Conservation (phyloP, 2,329 filamentous ascomycete species). For the Colletotrichum trifolii region DNA sequence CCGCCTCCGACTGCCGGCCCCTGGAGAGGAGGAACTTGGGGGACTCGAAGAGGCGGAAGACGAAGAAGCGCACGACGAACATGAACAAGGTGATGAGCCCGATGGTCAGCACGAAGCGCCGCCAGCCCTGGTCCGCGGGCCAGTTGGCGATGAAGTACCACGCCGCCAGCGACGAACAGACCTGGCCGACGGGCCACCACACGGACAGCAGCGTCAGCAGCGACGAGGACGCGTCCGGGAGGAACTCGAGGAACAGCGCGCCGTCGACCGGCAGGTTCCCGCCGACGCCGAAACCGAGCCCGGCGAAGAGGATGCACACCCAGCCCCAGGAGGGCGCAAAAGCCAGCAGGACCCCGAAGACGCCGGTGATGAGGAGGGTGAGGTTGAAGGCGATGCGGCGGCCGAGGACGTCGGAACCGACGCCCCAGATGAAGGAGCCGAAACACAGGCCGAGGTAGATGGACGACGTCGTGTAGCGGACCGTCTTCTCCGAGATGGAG, state of each 20-base stretch:
- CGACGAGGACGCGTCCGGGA: slow-evolving; percentile 79
- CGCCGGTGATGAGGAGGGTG: slow-evolving; percentile 78
- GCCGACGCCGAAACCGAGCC: slow-evolving; percentile 75
- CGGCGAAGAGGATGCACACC: slow-evolving; percentile 69
- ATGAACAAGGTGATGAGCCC: slow-evolving; percentile 80
- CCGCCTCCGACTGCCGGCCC: slow-evolving; percentile 82
- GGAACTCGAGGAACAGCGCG: slow-evolving; percentile 84
- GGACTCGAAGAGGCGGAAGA: slow-evolving; percentile 86
- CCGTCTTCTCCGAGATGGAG: slow-evolving; percentile 73
- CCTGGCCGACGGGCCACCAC: slow-evolving; percentile 88
- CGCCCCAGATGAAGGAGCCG: slow-evolving; percentile 84
- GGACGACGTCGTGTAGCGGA: slow-evolving; percentile 84
- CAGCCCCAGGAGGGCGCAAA: slow-evolving; percentile 75
- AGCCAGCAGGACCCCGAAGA: slow-evolving; percentile 78
- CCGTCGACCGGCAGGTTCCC: slow-evolving; percentile 85
- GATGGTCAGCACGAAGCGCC: slow-evolving; percentile 77
- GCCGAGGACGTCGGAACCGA: slow-evolving; percentile 81
- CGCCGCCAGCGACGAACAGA: slow-evolving; percentile 76
- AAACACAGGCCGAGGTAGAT: slow-evolving; percentile 81
- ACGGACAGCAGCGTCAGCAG: slow-evolving; percentile 84
- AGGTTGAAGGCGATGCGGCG: slow-evolving; percentile 84
- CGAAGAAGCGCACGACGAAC: slow-evolving; percentile 81
- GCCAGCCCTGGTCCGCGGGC: slow-evolving; percentile 78
- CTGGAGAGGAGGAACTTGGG: slow-evolving; percentile 84
- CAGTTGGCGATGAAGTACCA: slow-evolving; percentile 81